Conservation (phyloP, 176 grass and related monocot genomes). For the Ensete ventricosum region DNA sequence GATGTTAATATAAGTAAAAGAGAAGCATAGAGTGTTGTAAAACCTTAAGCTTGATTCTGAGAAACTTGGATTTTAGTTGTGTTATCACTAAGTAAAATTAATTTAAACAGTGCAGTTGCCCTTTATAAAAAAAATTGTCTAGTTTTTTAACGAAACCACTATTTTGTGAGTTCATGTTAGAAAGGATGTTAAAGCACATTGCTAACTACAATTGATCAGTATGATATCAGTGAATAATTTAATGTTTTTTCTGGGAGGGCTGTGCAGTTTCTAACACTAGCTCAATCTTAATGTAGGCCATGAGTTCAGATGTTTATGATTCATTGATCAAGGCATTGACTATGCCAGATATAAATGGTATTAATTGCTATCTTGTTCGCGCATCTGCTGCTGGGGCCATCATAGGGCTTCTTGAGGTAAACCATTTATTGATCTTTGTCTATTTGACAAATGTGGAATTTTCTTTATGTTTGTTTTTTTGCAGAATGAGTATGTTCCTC, state of each 20-base stretch:
- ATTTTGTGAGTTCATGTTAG: not conserved
- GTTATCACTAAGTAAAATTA: not conserved
- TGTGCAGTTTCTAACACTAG: constrained; percentile 13
- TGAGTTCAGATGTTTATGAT: constrained; percentile 66
- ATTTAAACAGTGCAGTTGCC: no score
- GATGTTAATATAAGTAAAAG: not conserved
- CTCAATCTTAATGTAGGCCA: constrained; percentile 41
- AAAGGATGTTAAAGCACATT: not conserved
- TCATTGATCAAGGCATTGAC: constrained; percentile 54
- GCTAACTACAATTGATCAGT: not conserved
- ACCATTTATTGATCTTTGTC: not conserved
- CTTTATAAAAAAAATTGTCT: no score
- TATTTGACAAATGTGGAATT: not conserved
- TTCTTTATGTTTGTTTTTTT: constrained; percentile 24
- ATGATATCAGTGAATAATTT: not conserved
- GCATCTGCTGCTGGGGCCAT: constrained; percentile 78
- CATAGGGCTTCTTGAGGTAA: constrained; percentile 74
- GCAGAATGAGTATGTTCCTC: constrained; percentile 56
- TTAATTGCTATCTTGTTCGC: constrained; percentile 70
- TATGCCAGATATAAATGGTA: constrained; percentile 37
- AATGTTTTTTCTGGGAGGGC: not conserved
- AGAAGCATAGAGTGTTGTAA: not conserved
- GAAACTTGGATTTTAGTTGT: not conserved
- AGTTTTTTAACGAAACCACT: no score
- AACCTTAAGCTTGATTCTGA: not conserved